Evolutionary conservation across 768 basidiomycete species (phyloP), one percentile per base, ranked within the genome.

Genomic region (Boletus patriciae): DNA sequence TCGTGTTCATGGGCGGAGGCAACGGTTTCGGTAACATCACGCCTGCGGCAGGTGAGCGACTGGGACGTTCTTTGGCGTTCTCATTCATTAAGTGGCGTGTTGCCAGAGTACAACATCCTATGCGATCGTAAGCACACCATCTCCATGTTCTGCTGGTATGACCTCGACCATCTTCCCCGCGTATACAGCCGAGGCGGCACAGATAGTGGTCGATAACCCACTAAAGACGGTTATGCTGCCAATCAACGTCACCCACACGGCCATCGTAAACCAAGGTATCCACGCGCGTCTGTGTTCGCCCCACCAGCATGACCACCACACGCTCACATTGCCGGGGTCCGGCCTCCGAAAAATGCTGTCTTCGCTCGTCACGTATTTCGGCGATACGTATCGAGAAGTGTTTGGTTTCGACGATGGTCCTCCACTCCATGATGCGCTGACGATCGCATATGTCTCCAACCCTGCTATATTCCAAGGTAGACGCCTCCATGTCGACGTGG

Each of bases 331-430:
- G 2, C 69, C 78, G 0, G 58, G 62, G 4, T 77, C 77, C 0
- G 80, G 78, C 43, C 80, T 94, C 19, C 81, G 91, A 12, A 81
- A 85, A 65, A 88, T 85, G 31, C 74, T 94, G 10, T 91, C 86
- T 4, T 92, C 89, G 0, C 73, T 93, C 16, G 78, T 94, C 58
- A 77, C 70, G 48, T 92, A 83, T 72, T 94, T 95, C 65, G 85
- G 88, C 6, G 80, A 82, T 4, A 60, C 84, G 3, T 93, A 94
- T 72, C 81, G 83, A 64, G 74, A 81, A 3, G 86, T 85, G 0
- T 95, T 92, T 60, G 84, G 83, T n/a, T 95, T 95, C 69, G 68
- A 78, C n/a, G 79, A 88, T 34, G 93, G 92, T 0, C 94, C 94
- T 7, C 94, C 94, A 3, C 76, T 94, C 3, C 94, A 96, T 60